phyloP scores from a whole-genome alignment of 768 basidiomycete genomes.

The Podaxis mareebaensis region DNA sequence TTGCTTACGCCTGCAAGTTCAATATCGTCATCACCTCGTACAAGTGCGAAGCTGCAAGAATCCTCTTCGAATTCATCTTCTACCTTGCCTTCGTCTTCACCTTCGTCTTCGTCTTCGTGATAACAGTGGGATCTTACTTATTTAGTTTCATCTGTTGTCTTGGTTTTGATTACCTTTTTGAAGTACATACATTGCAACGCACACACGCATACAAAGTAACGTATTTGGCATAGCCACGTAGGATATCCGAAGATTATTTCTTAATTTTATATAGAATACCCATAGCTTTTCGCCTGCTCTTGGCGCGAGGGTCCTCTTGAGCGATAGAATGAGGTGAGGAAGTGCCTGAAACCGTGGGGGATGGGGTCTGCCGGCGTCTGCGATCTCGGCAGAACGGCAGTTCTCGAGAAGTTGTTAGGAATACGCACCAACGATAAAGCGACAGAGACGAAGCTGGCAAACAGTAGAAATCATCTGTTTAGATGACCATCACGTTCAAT shows the following conservation, averaged over 20 bases:
- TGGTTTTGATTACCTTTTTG: background rate
- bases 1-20: constrained; percentile 7
- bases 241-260: background rate
- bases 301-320: background rate
- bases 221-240: background rate
- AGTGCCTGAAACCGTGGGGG: too few species aligned
- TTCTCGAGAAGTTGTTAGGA: too few species aligned
- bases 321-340: too few species aligned
- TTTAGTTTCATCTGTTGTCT: background rate
- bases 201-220: background rate
- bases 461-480: too few species aligned
- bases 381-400: too few species aligned
- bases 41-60: background rate
- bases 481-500: too few species aligned
- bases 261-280: background rate
- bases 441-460: too few species aligned
- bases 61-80: background rate
- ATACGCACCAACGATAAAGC: too few species aligned
- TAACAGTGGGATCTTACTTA: background rate
- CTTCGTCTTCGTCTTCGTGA: background rate
- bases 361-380: too few species aligned
- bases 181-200: background rate
- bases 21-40: background rate
- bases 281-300: background rate
- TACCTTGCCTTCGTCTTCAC: background rate